Percentiles rank a stretch among this genome's conserved stretches.
Conservation (phyloP, 2,329 filamentous ascomycete genomes). For the Pseudogymnoascus sp. region DNA sequence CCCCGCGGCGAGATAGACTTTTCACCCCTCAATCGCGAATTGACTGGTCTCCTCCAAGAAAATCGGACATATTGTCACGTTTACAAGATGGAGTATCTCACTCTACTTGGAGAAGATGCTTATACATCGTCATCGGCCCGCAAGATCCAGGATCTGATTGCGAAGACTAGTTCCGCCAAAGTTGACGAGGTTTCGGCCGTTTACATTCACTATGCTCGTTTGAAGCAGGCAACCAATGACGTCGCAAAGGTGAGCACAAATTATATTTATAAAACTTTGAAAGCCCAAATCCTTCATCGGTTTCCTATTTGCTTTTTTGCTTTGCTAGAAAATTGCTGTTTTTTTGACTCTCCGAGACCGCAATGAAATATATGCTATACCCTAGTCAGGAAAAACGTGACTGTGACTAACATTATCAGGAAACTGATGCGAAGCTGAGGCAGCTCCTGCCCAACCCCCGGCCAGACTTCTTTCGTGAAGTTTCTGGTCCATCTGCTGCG, state of each 20-base stretch:
- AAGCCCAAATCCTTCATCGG: background rate
- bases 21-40: constrained; percentile 4
- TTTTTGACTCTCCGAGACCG: constrained; percentile 5
- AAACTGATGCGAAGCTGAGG: constrained; percentile 20
- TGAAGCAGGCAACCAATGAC: constrained; percentile 16
- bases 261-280: background rate
- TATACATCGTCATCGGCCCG: constrained; percentile 24
- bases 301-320: background rate
- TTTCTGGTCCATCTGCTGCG: background rate
- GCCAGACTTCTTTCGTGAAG: background rate
- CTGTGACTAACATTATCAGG: constrained; percentile 13
- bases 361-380: background rate
- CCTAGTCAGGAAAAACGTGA: background rate
- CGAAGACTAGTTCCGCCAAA: constrained; percentile 13
- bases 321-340: constrained; percentile 5
- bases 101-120: constrained; percentile 24
- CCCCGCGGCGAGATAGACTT: constrained; percentile 9
- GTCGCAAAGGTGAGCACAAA: constrained; percentile 10
- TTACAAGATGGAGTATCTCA: constrained; percentile 23
- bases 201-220: constrained; percentile 26
- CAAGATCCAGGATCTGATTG: constrained; percentile 20
- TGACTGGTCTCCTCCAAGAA: constrained; percentile 6
- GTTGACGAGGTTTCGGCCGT: constrained; percentile 22
- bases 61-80: constrained; percentile 8
- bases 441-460: constrained; percentile 19